phyloP scores from a whole-genome alignment of 2,329 filamentous ascomycete species.

The Cercospora janseana region DNA sequence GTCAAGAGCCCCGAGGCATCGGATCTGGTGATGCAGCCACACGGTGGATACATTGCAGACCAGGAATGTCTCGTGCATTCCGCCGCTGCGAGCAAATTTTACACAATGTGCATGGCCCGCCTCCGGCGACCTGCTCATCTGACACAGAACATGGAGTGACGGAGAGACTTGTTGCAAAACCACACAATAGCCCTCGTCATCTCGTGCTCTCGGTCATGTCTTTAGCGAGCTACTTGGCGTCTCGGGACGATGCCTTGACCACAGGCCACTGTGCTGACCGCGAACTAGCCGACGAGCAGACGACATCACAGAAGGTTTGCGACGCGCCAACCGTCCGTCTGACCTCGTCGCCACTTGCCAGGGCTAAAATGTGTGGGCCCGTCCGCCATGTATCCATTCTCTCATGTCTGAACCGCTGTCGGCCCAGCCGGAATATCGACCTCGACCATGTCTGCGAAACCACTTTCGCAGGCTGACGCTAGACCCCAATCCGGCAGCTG shows the following conservation, averaged over 20 bases:
- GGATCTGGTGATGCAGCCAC: conserved; percentile 23
- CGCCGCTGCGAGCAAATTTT: conserved; percentile 13
- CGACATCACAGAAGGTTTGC: conserved; percentile 4
- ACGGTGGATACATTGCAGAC: conserved; percentile 11
- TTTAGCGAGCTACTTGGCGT: conserved; percentile 14
- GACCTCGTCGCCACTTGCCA: conserved; percentile 9
- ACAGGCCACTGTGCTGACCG: conserved; percentile 11
- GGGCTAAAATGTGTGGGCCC: conserved; percentile 6
- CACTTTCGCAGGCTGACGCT: conserved; percentile 7
- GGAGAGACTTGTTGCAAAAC: conserved; percentile 18
- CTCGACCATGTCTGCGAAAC: conserved; percentile 12
- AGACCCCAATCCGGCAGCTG: conserved; percentile 10
- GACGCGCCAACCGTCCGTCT: conserved; percentile 3
- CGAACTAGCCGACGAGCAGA: conserved; percentile 8
- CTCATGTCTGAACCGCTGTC: conserved; percentile 14
- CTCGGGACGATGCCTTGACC: neutral
- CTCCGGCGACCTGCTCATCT: conserved; percentile 26
- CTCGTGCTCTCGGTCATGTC: conserved; percentile 12
- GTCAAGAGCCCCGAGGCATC: conserved; percentile 24
- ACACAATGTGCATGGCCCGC: conserved; percentile 19
- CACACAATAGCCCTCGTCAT: conserved; percentile 15
- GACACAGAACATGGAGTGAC: conserved; percentile 27
- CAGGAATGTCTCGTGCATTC: conserved; percentile 17
- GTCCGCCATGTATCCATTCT: conserved; percentile 1
- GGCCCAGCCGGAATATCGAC: conserved; percentile 13